phyloP scores from a whole-genome alignment of 1,139 yeast species.

The Zygosaccharomyces sapae region DNA sequence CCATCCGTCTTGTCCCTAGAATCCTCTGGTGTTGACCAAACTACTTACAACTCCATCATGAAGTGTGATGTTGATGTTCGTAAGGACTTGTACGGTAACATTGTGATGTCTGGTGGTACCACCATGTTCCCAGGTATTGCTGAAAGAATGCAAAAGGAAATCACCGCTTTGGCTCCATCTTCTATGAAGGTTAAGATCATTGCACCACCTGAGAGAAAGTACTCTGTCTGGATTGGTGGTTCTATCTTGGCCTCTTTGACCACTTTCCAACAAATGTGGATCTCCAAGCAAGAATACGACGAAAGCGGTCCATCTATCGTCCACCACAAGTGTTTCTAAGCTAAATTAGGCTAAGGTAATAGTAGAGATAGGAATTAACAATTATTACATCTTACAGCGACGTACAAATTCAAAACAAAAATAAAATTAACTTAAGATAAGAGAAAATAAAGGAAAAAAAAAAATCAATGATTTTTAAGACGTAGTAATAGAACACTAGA shows the following conservation, averaged over 20 bases:
- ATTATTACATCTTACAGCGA: too few species aligned
- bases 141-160: slow-evolving; percentile 99
- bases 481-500: too few species aligned
- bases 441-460: too few species aligned
- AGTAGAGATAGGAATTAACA: too few species aligned
- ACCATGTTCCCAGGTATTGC: slow-evolving; percentile 99
- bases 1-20: slow-evolving; percentile 97
- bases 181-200: slow-evolving; percentile 99
- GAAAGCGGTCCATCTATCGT: slow-evolving; percentile 99
- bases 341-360: neutral
- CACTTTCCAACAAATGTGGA: slow-evolving; percentile 99
- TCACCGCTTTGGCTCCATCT: slow-evolving; percentile 98
- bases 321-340: slow-evolving; percentile 99
- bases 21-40: slow-evolving; percentile 99
- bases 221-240: slow-evolving; percentile 99
- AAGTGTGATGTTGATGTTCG: slow-evolving; percentile 99
- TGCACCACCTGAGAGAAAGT: slow-evolving; percentile 99
- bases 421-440: too few species aligned
- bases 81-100: slow-evolving; percentile 98
- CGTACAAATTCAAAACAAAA: too few species aligned
- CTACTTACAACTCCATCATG: slow-evolving; percentile 98
- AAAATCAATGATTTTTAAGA: too few species aligned
- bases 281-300: slow-evolving; percentile 99
- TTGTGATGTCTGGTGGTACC: slow-evolving; percentile 99
- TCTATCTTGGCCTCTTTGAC: slow-evolving; percentile 97